Conservation (phyloP, 345 rosid genomes). For the Moricandia moricandioides region DNA sequence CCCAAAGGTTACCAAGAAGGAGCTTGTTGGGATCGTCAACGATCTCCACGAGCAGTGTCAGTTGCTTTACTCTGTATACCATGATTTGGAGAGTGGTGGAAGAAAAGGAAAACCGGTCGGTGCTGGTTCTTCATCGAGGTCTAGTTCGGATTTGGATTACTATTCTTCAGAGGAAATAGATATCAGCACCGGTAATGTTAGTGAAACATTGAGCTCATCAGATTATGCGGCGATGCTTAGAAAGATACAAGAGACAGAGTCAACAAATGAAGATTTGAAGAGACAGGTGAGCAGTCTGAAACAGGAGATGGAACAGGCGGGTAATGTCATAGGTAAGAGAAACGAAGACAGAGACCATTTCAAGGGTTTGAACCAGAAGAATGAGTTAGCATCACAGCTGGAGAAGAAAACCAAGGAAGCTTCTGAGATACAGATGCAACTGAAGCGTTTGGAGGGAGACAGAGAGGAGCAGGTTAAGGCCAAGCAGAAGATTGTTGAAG, state of each 20-base stretch:
- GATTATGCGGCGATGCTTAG: constrained; percentile 28
- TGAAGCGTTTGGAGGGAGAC: constrained; percentile 46
- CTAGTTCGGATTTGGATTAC: constrained; percentile 55
- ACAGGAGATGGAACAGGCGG: constrained; percentile 35
- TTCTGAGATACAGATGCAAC: constrained; percentile 34
- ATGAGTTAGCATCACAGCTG: constrained; percentile 43
- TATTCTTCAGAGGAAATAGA: constrained; percentile 57
- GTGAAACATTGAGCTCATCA: constrained; percentile 12
- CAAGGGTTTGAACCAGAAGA: constrained; percentile 36
- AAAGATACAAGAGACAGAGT: constrained; percentile 37
- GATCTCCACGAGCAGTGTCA: constrained; percentile 52
- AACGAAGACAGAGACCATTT: constrained; percentile 24
- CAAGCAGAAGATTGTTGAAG: constrained; percentile 38
- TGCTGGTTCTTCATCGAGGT: constrained; percentile 21
- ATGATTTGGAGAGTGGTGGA: constrained; percentile 24
- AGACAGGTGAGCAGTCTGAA: constrained; percentile 32
- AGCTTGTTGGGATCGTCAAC: constrained; percentile 45
- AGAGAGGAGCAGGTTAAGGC: constrained; percentile 35
- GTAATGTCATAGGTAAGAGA: constrained; percentile 30
- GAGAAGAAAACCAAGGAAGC: constrained; percentile 40
- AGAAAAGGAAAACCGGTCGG: constrained; percentile 13
- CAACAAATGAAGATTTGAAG: constrained; percentile 36
- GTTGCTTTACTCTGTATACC: constrained; percentile 40
- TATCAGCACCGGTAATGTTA: constrained; percentile 31
- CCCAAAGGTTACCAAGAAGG: constrained; percentile 38